Conservation (phyloP, 345 rosid species). For the Populus pruinosa region DNA sequence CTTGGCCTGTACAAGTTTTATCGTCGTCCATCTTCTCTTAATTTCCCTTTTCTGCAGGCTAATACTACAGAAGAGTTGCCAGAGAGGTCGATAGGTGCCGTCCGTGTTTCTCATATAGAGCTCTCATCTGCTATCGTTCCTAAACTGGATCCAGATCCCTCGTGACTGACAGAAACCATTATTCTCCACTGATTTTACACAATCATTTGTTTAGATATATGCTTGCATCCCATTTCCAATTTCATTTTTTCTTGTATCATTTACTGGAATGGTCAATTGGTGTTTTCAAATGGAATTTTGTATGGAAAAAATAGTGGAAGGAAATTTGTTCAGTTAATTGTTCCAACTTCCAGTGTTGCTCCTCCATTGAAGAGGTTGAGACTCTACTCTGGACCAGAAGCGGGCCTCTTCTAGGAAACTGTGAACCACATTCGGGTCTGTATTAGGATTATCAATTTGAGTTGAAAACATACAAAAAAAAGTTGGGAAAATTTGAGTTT, state of each 20-base stretch:
- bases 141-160: slow-evolving; percentile 43
- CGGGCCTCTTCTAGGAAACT: no score
- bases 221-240: neutral
- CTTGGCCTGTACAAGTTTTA: neutral
- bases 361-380: neutral
- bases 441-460: no score
- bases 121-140: slow-evolving; percentile 90
- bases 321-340: neutral
- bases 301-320: slow-evolving; percentile 6
- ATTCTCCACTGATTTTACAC: neutral
- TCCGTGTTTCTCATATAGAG: slow-evolving; percentile 88
- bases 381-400: neutral
- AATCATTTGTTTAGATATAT: slow-evolving; percentile 19
- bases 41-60: slow-evolving; percentile 42
- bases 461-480: neutral
- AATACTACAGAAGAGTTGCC: slow-evolving; percentile 84
- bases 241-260: neutral
- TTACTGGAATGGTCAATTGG: slow-evolving; percentile 3
- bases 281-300: slow-evolving; percentile 2
- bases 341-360: neutral
- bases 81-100: slow-evolving; percentile 83
- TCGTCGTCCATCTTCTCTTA: neutral
- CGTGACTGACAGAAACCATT: slow-evolving; percentile 4
- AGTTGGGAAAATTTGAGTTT: no score
- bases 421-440: no score